phyloP scores from a whole-genome alignment of 2,329 filamentous ascomycete genomes.

The Monosporascus ibericus region DNA sequence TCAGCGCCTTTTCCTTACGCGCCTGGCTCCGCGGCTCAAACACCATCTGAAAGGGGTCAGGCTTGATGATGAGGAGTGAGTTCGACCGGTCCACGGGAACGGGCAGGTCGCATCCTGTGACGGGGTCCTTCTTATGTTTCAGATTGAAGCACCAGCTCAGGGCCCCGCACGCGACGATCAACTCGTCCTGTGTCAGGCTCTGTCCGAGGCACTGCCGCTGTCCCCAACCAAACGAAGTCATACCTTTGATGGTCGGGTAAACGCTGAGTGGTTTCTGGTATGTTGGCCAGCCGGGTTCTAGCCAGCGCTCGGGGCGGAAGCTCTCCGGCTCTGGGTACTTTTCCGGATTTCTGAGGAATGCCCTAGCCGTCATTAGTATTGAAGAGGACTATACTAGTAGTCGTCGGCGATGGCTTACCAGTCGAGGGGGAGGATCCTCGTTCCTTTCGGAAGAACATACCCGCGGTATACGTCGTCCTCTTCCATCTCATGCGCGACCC shows the following conservation, averaged over 20 bases:
- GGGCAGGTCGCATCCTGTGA: constrained; percentile 32
- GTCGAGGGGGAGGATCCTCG: constrained; percentile 34
- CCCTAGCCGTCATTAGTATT: constrained; percentile 25
- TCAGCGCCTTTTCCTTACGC: constrained; percentile 31
- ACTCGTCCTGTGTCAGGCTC: constrained; percentile 35
- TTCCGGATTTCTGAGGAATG: constrained; percentile 44
- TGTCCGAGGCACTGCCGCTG: constrained; percentile 35
- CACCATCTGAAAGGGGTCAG: constrained; percentile 47
- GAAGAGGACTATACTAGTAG: background rate
- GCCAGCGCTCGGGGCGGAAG: constrained; percentile 49
- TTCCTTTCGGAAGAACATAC: constrained; percentile 43
- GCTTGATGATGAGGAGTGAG: constrained; percentile 52
- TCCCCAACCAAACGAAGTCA: constrained; percentile 49
- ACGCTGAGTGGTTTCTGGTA: constrained; percentile 44
- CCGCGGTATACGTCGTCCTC: constrained; percentile 43
- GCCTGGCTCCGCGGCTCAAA: constrained; percentile 43
- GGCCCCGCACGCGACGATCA: constrained; percentile 43
- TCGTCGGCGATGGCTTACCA: constrained; percentile 22
- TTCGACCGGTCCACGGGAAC: constrained; percentile 44
- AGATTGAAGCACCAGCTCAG: constrained; percentile 38
- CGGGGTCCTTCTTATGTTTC: constrained; percentile 36
- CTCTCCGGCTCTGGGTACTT: constrained; percentile 43
- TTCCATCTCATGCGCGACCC: constrained; percentile 45
- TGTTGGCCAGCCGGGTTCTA: constrained; percentile 43
- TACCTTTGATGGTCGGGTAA: constrained; percentile 47